phyloP scores from a whole-genome alignment of 129 eudicot species.

The Ambrosia artemisiifolia region DNA sequence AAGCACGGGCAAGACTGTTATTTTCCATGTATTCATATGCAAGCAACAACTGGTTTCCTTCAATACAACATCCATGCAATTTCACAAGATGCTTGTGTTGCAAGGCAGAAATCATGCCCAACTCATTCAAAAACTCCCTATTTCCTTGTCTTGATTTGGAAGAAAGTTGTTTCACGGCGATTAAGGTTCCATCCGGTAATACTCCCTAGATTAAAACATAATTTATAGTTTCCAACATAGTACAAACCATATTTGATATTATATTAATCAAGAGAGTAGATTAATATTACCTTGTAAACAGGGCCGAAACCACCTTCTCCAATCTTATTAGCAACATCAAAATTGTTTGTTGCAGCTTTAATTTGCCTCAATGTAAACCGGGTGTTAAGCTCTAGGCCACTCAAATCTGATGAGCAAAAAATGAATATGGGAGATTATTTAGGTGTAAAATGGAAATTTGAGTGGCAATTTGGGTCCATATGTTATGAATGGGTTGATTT shows the following conservation, averaged over 20 bases:
- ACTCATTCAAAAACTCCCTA: slow-evolving; percentile 70
- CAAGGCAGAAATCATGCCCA: slow-evolving; percentile 78
- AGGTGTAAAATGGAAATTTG: no score
- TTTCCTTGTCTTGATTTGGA: slow-evolving; percentile 75
- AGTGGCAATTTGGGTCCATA: no score
- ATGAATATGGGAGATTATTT: no score
- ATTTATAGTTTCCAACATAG: background rate
- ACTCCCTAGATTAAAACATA: slow-evolving; percentile 44
- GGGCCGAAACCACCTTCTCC: slow-evolving; percentile 93
- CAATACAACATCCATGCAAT: slow-evolving; percentile 69
- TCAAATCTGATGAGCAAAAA: slow-evolving; percentile 31
- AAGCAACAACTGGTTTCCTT: slow-evolving; percentile 66
- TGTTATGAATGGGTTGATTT: no score
- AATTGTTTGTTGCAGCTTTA: slow-evolving; percentile 62
- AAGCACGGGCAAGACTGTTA: slow-evolving; percentile 76
- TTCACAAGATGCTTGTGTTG: slow-evolving; percentile 80
- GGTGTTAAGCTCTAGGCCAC: slow-evolving; percentile 49
- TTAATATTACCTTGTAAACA: slow-evolving; percentile 52
- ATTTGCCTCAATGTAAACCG: slow-evolving; percentile 61
- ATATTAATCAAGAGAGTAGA: background rate
- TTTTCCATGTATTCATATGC: slow-evolving; percentile 78
- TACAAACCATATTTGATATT: background rate
- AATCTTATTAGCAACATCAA: slow-evolving; percentile 58
- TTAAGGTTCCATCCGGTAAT: slow-evolving; percentile 54
- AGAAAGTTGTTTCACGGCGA: slow-evolving; percentile 31